A percentile compares a stretch with the other conserved stretches of the same genome.
phyloP scores from a whole-genome alignment of 129 eudicot genomes.

The Flaveria robusta region DNA sequence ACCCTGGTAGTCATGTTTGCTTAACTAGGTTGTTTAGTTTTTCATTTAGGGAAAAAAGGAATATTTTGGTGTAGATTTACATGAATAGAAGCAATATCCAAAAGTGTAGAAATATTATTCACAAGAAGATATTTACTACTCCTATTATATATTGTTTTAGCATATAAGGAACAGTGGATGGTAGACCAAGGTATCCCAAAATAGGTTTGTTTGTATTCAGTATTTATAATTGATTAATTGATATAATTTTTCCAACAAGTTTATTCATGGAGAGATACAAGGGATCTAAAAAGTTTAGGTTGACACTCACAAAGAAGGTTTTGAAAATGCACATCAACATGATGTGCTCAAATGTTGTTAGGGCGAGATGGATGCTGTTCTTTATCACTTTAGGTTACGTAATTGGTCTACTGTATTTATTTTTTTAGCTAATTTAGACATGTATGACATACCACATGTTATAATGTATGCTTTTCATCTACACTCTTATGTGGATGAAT shows the following conservation, averaged over 20 bases:
- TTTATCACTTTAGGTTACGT: not conserved
- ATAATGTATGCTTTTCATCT: not conserved
- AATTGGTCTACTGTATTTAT: not conserved
- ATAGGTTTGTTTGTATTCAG: not conserved
- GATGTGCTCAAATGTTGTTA: not conserved
- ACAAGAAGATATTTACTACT: not conserved
- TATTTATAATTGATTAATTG: constrained; percentile 5
- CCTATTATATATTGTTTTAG: not conserved
- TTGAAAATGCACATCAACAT: not conserved
- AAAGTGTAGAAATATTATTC: not conserved
- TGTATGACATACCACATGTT: not conserved
- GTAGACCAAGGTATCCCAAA: not conserved
- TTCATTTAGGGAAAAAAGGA: too few relatives aligned
- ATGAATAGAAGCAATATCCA: not conserved
- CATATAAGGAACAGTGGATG: not conserved
- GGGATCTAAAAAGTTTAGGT: not conserved
- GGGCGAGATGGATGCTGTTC: not conserved
- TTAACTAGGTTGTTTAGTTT: too few relatives aligned
- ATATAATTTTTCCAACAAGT: not conserved
- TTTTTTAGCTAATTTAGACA: not conserved
- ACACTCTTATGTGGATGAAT: too few relatives aligned
- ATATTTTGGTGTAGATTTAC: too few relatives aligned
- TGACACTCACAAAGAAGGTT: not conserved
- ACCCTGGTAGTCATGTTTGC: too few relatives aligned
- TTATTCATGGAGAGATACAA: not conserved